Conservation (phyloP, 2,329 filamentous ascomycete species). For the Epichloe aotearoae region DNA sequence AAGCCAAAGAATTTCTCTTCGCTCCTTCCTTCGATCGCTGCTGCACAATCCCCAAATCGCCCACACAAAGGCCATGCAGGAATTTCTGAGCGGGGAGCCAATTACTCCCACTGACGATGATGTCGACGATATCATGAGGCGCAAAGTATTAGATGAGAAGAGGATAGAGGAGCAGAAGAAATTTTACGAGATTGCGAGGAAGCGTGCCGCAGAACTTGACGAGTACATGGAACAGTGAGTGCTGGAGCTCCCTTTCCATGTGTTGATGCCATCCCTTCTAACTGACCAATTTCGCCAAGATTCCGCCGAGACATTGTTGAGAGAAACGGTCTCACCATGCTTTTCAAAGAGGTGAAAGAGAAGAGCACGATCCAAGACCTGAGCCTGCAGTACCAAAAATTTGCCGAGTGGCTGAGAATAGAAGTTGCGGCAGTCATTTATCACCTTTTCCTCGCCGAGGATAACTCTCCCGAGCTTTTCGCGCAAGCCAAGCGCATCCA, state of each 20-base stretch:
- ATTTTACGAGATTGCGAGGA: conserved; percentile 90
- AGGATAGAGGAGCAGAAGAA: conserved; percentile 82
- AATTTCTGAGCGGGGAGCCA: conserved; percentile 66
- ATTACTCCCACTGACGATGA: conserved; percentile 72
- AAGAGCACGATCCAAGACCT: conserved; percentile 80
- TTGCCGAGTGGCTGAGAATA: conserved; percentile 94
- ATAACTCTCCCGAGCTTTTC: conserved; percentile 94
- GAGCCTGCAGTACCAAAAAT: conserved; percentile 92
- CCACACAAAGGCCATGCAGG: conserved; percentile 66
- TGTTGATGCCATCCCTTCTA: neutral
- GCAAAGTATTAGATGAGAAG: conserved; percentile 75
- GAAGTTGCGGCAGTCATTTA: conserved; percentile 95
- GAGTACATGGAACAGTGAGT: conserved; percentile 91
- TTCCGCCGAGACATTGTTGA: conserved; percentile 57
- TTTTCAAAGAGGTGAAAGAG: conserved; percentile 85
- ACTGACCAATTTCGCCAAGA: conserved; percentile 20
- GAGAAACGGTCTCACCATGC: conserved; percentile 71
- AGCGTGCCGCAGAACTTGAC: conserved; percentile 82
- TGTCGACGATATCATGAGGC: conserved; percentile 60
- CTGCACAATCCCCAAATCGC: conserved; percentile 76
- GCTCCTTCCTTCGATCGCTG: conserved; percentile 79
- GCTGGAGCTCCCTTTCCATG: neutral
- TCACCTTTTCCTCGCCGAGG: conserved; percentile 91
- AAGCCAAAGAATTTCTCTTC: conserved; percentile 77
- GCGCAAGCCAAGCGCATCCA: conserved; percentile 90